Evolutionary conservation across 1,284 basidiomycete genomes (phyloP).

Genomic region (Ustilago crameri): DNA sequence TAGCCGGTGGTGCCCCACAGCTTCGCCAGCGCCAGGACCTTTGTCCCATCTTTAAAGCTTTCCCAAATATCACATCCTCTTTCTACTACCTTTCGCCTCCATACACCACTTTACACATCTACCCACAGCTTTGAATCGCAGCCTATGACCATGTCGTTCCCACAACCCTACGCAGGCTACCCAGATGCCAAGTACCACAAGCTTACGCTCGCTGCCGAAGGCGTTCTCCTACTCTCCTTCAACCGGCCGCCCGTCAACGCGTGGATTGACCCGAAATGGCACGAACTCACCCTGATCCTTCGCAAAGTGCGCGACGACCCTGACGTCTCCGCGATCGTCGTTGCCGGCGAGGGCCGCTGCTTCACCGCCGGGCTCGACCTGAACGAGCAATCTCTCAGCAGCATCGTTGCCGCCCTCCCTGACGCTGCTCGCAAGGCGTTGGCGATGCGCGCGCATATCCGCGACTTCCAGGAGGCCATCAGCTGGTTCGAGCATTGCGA

Average conservation of each 20-base stretch:
- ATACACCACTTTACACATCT: too few species aligned
- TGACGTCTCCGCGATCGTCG: conserved; percentile 62
- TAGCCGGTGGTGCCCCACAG: too few species aligned
- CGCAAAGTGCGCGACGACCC: conserved; percentile 50
- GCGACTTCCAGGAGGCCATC: conserved; percentile 66
- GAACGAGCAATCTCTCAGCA: conserved; percentile 28
- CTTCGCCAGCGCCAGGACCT: too few species aligned
- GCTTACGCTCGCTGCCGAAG: conserved; percentile 47
- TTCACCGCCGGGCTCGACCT: conserved; percentile 68
- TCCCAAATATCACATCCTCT: too few species aligned
- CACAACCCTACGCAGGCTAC: conserved; percentile 41
- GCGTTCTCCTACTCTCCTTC: conserved; percentile 61
- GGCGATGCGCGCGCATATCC: conserved; percentile 54
- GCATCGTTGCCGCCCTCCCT: conserved; percentile 26
- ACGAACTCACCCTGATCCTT: conserved; percentile 61
- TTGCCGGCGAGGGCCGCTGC: conserved; percentile 61
- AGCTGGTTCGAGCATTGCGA: conserved; percentile 74
- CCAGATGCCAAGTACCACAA: conserved; percentile 50
- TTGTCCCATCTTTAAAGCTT: too few species aligned
- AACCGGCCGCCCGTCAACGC: conserved; percentile 64
- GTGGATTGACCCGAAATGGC: conserved; percentile 61
- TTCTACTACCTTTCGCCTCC: background rate
- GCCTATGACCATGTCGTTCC: conserved; percentile 35
- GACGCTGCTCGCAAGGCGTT: conserved; percentile 63
- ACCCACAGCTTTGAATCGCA: background rate